A percentile compares a stretch with the other conserved stretches of the same genome.
Evolutionary conservation across 331 rosid genomes (phyloP).

Genomic region (Quercus phellos): DNA sequence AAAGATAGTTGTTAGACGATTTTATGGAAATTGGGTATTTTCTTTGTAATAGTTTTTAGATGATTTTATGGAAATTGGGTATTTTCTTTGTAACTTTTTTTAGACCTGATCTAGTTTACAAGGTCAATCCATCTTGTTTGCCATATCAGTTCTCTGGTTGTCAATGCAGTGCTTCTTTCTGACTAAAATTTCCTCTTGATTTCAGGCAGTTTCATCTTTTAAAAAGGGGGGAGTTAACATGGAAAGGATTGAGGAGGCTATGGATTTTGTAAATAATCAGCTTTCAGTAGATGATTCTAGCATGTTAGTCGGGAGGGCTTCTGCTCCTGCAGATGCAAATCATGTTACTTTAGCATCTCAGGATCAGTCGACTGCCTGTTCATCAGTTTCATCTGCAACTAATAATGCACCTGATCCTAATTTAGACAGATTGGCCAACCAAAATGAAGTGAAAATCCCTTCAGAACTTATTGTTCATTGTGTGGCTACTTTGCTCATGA

Average conservation of each 20-base stretch:
- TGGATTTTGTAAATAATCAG: slow-evolving; percentile 58
- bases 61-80: not conserved
- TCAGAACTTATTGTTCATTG: slow-evolving; percentile 79
- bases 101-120: slow-evolving; percentile 6
- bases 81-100: slow-evolving; percentile 13
- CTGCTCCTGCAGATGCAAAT: slow-evolving; percentile 38
- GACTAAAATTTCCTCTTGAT: slow-evolving; percentile 24
- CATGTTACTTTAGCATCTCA: slow-evolving; percentile 37
- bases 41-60: slow-evolving; percentile 6
- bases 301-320: slow-evolving; percentile 34
- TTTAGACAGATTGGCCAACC: slow-evolving; percentile 39
- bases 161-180: slow-evolving; percentile 20
- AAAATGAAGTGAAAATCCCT: slow-evolving; percentile 61
- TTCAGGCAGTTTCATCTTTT: slow-evolving; percentile 66
- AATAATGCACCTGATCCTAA: slow-evolving; percentile 41
- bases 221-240: slow-evolving; percentile 45
- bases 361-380: slow-evolving; percentile 43
- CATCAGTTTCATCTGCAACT: slow-evolving; percentile 32
- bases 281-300: slow-evolving; percentile 55
- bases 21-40: not conserved
- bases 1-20: not conserved
- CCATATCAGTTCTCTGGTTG: slow-evolving; percentile 13
- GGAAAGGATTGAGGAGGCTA: slow-evolving; percentile 66
- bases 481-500: slow-evolving; percentile 77
- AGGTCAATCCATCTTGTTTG: slow-evolving; percentile 7